Percentiles rank a stretch among this genome's conserved stretches.
These are phyloP conservation scores for Neoscytalidium dimidiatum DNA, from an alignment of 2,329 filamentous ascomycete species.

Conservation along the genomic window DNA sequence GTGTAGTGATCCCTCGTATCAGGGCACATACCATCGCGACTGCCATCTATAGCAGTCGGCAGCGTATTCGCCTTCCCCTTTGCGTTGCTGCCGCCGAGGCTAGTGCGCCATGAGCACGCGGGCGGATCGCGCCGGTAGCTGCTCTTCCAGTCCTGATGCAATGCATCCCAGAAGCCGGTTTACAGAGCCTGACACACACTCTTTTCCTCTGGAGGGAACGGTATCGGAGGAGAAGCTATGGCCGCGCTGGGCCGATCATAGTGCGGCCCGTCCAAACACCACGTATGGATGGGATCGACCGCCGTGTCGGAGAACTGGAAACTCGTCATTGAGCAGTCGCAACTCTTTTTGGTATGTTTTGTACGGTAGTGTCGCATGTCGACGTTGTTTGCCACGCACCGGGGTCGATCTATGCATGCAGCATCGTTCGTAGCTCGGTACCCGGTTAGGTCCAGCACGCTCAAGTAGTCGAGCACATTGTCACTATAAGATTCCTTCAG, in stretches of 20 bases:
- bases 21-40: neutral
- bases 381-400: constrained; percentile 18
- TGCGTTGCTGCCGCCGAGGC: neutral
- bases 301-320: constrained; percentile 25
- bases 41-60: neutral
- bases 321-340: neutral
- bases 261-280: constrained; percentile 12
- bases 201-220: neutral
- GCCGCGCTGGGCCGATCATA: no score
- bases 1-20: neutral
- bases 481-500: neutral
- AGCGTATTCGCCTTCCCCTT: neutral
- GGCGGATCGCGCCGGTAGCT: neutral
- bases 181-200: constrained; percentile 13
- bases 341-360: neutral
- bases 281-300: constrained; percentile 13
- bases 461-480: neutral
- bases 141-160: constrained; percentile 19
- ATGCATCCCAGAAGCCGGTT: constrained; percentile 14
- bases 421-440: neutral
- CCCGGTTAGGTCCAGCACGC: neutral
- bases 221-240: neutral
- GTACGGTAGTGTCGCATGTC: neutral
- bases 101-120: neutral
- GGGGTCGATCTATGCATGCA: no score